Conservation (phyloP, 495 filamentous ascomycete species). For the Aspergillus baeticus region DNA sequence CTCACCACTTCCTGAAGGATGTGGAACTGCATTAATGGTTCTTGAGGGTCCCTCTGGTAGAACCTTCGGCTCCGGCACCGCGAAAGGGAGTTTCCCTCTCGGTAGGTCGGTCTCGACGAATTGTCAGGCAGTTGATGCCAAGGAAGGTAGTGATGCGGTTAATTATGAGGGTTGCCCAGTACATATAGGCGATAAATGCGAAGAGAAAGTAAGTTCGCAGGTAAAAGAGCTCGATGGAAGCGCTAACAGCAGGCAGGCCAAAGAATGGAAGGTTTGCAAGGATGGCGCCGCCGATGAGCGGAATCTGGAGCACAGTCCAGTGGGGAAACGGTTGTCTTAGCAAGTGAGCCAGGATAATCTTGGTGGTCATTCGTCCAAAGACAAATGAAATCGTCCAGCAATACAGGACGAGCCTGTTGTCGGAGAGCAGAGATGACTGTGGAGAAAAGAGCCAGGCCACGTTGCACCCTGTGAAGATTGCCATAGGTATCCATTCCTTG, state of each 20-base stretch:
- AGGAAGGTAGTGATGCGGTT: slow-evolving; percentile 88
- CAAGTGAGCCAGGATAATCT: slow-evolving; percentile 96
- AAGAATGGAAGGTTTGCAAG: slow-evolving; percentile 79
- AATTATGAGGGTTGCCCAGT: slow-evolving; percentile 91
- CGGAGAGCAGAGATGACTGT: slow-evolving; percentile 70
- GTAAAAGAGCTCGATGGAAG: slow-evolving; percentile 70
- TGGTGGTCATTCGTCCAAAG: slow-evolving; percentile 99
- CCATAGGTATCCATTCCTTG: slow-evolving; percentile 92
- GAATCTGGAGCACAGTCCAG: slow-evolving; percentile 89
- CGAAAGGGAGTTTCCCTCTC: slow-evolving; percentile 43
- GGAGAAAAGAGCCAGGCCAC: slow-evolving; percentile 86
- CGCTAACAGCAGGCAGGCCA: slow-evolving; percentile 63
- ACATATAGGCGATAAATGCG: slow-evolving; percentile 77
- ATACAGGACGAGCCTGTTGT: slow-evolving; percentile 88
- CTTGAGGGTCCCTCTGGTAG: slow-evolving; percentile 19
- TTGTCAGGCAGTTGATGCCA: slow-evolving; percentile 91
- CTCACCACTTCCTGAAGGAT: too few species aligned
- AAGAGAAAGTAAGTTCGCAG: slow-evolving; percentile 80
- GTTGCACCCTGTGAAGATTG: slow-evolving; percentile 70
- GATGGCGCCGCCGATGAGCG: slow-evolving; percentile 79
- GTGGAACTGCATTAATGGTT: slow-evolving; percentile 13
- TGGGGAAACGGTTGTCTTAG: slow-evolving; percentile 92
- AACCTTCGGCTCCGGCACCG: slow-evolving; percentile 28
- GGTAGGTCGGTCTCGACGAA: slow-evolving; percentile 58
- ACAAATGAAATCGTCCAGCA: slow-evolving; percentile 93